phyloP scores from a whole-genome alignment of 345 rosid species.

The Abelmoschus esculentus region DNA sequence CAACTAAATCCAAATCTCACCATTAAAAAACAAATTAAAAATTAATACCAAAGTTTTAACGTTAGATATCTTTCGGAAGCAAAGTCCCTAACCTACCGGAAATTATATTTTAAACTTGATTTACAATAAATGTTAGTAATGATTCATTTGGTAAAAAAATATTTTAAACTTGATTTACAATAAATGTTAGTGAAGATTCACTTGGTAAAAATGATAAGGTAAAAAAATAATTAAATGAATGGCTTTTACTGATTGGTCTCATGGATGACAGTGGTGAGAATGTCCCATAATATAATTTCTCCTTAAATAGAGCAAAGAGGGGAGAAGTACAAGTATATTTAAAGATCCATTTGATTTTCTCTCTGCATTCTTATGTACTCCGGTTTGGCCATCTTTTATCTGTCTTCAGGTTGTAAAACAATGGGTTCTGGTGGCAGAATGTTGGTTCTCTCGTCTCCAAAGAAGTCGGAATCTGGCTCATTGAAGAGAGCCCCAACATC shows the following conservation, averaged over 20 bases:
- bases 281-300: no score
- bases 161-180: no score
- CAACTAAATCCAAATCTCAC: background rate
- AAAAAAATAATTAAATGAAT: no score
- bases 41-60: background rate
- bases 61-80: no score
- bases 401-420: background rate
- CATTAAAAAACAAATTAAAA: background rate
- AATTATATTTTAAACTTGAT: no score
- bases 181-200: no score
- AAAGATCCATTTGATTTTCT: background rate
- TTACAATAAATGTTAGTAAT: no score
- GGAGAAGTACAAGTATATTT: background rate
- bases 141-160: no score
- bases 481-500: background rate
- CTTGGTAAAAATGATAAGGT: no score
- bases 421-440: constrained; percentile 9
- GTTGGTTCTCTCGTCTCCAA: background rate
- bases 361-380: constrained; percentile 1
- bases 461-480: background rate
- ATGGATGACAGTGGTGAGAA: no score
- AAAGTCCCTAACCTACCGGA: no score
- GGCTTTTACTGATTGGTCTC: no score
- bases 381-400: background rate
- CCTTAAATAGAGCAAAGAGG: background rate